Evolutionary conservation across 2,329 filamentous ascomycete species (phyloP).

Genomic region (Ophiocordyceps camponoti-leonardi): DNA sequence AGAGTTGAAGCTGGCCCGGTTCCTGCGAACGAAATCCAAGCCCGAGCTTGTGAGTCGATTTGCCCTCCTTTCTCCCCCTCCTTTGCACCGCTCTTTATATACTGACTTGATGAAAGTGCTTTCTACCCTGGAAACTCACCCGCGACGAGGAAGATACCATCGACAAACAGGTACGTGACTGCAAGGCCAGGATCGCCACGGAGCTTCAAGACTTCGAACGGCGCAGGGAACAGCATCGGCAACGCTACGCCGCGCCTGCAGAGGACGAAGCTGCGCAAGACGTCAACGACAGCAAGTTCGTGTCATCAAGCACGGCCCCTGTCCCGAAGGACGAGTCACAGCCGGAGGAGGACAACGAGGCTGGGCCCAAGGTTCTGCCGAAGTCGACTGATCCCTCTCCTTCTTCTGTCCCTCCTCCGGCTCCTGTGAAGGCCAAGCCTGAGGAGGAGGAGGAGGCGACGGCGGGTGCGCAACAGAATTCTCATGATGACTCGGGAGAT

Average conservation of each 20-base stretch:
- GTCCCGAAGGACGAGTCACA: not conserved
- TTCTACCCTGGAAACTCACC: constrained; percentile 65
- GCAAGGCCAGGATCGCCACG: constrained; percentile 42
- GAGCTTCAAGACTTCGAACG: constrained; percentile 48
- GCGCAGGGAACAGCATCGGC: constrained; percentile 21
- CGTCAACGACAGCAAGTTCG: constrained; percentile 3
- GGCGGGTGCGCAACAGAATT: constrained; percentile 18
- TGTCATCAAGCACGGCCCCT: not conserved
- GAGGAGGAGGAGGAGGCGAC: not conserved
- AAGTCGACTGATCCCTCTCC: not conserved
- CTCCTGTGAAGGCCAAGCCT: not conserved
- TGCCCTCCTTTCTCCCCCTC: not conserved
- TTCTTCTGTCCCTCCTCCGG: not conserved
- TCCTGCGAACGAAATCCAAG: constrained; percentile 51
- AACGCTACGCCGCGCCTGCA: constrained; percentile 8
- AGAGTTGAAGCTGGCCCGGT: constrained; percentile 53
- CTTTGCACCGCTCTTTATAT: not conserved
- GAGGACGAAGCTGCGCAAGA: constrained; percentile 6
- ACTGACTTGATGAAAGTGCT: constrained; percentile 53
- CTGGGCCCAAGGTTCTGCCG: not conserved
- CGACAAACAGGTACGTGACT: constrained; percentile 49
- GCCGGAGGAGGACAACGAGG: not conserved
- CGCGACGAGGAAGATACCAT: constrained; percentile 53
- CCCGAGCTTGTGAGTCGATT: constrained; percentile 54
- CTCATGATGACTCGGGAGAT: constrained; percentile 56